Evolutionary conservation across 805 yeast genomes (phyloP).

Genomic region (Metschnikowia cubensis): DNA sequence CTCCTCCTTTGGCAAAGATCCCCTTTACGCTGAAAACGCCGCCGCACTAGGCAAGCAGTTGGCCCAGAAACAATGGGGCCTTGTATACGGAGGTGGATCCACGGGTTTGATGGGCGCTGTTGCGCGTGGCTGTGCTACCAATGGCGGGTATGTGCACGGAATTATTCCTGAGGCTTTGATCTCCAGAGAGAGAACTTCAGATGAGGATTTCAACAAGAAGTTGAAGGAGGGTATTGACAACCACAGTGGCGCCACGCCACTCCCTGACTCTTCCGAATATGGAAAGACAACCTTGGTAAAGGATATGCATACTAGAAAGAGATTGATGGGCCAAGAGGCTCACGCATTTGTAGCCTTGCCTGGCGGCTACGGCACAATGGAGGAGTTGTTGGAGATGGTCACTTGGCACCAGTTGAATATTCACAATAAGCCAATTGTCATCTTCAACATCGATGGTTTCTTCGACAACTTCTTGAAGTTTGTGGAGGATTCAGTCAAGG

Average conservation of each 20-base stretch:
- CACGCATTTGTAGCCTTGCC: conserved; percentile 86
- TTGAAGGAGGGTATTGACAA: conserved; percentile 52
- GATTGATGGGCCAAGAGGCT: conserved; percentile 82
- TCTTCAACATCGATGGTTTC: conserved; percentile 77
- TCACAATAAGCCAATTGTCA: conserved; percentile 74
- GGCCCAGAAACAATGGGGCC: conserved; percentile 60
- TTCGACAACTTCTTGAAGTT: conserved; percentile 67
- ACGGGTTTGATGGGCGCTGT: conserved; percentile 80
- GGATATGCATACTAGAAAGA: conserved; percentile 88
- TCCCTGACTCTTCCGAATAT: conserved; percentile 55
- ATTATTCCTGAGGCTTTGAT: conserved; percentile 83
- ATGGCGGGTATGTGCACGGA: conserved; percentile 73
- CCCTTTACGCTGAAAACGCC: conserved; percentile 50
- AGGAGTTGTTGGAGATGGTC: conserved; percentile 83
- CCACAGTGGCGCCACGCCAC: conserved; percentile 63
- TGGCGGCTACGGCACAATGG: conserved; percentile 89
- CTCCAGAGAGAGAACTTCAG: conserved; percentile 58
- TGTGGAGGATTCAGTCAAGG: conserved; percentile 52
- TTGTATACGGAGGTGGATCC: conserved; percentile 89
- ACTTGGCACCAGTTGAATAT: conserved; percentile 91
- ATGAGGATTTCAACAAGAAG: conserved; percentile 42
- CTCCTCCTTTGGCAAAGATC: conserved; percentile 64
- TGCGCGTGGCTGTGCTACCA: conserved; percentile 57
- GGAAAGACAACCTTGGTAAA: conserved; percentile 78
- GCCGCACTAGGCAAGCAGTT: conserved; percentile 54